Evolutionary conservation across 2,329 filamentous ascomycete genomes (phyloP), one percentile per base, ranked within the genome.

Genomic region (Ceratocystis cubensis): DNA sequence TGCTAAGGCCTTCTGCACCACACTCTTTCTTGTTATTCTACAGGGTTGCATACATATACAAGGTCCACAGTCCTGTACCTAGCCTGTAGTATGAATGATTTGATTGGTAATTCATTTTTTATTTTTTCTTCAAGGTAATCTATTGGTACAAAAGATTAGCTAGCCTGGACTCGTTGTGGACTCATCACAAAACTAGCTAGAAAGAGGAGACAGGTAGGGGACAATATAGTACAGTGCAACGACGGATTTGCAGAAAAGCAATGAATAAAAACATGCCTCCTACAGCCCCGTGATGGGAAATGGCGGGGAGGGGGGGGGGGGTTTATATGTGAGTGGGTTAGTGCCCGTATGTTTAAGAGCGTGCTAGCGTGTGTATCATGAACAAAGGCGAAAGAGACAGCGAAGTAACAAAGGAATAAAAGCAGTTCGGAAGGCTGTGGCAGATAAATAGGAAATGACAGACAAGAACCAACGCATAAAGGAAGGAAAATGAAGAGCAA

Each of bases 141-240:
- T 65, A 45, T 64, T 67, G 62, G 66, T 67, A 67, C 66, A 67
- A 62, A 46, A 63, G 10, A 15, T 41, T 13, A 28, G 20, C 48
- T 53, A 20, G 20, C 48, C 6, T 53, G 48, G 22, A 15, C 37
- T 41, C 37, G 13, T 53, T 10, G 48, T 53, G 10, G 13, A 25
- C 37, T 41, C 48, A 28, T 53, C 48, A 53, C 22, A 53, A 53
- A 25, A 30, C 41, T 15, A 13, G 25, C 61, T 50, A 10, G 25
- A 10, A 48, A 15, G 46, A 25, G 61, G 44, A 50, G 22, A 28
- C 22, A 5, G 44, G n/a, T 10, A 28, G 17, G 15, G 22, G 37
- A n/a, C 30, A 63, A 63, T 63, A 63, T 63, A 41, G 20, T 63
- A 63, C 61, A 63, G 41, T 33, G 50, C 41, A 61, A 37, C 61